Percentiles rank a stretch among this genome's conserved stretches.
Conservation (phyloP, 352 stramenopile genomes). For the Phytophthora sp. region DNA sequence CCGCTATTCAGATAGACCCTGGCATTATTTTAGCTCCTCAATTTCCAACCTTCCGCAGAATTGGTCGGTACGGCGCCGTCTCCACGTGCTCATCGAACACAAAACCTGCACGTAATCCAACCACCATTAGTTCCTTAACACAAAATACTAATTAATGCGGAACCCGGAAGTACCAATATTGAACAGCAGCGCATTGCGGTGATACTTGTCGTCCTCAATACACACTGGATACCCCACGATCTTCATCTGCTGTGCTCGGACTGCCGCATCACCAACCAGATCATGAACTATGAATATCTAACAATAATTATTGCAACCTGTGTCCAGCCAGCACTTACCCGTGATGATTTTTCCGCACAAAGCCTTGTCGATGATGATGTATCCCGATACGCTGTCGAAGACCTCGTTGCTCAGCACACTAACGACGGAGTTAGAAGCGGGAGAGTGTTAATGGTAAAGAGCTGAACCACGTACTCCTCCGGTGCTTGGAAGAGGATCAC, state of each 20-base stretch:
- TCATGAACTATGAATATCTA: conserved; percentile 8
- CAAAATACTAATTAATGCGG: not conserved
- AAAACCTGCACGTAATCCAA: conserved; percentile 50
- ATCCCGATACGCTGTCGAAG: conserved; percentile 88
- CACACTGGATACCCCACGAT: conserved; percentile 89
- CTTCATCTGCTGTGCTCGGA: conserved; percentile 81
- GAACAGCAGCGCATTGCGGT: conserved; percentile 89
- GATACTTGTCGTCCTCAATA: conserved; percentile 92
- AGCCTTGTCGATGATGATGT: conserved; percentile 91
- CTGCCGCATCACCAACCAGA: conserved; percentile 23
- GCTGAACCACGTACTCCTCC: conserved; percentile 53
- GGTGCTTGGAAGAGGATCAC: conserved; percentile 92
- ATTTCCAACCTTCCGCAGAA: conserved; percentile 78
- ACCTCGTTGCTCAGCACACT: conserved; percentile 82
- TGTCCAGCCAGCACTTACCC: conserved; percentile 18
- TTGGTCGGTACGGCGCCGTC: conserved; percentile 78
- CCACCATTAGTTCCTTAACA: not conserved
- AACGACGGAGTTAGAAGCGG: not conserved
- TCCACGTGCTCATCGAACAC: conserved; percentile 83
- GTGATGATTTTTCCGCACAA: conserved; percentile 90
- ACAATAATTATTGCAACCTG: not conserved
- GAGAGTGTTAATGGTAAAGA: not conserved
- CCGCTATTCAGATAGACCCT: no score
- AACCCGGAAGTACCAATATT: conserved; percentile 62
- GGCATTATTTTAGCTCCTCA: no score